These are phyloP conservation scores for Ogataea paradorogensis DNA, from an alignment of 805 yeast species.

Conservation along the genomic window DNA sequence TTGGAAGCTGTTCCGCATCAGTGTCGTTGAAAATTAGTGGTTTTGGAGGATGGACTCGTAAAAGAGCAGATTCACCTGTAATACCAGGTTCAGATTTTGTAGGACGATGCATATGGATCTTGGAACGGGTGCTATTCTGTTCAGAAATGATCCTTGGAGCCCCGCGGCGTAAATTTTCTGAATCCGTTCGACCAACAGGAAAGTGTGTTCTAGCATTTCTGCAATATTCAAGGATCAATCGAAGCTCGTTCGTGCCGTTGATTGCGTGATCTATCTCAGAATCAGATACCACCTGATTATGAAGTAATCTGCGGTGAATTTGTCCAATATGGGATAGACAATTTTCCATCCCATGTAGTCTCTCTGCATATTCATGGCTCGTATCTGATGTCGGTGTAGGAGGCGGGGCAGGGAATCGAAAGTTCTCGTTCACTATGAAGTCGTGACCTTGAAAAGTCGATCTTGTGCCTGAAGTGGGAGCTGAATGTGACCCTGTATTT, in stretches of 20 bases:
- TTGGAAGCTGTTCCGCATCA: constrained; percentile 9
- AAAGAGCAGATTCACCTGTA: constrained; percentile 28
- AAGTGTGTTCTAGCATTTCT: background rate
- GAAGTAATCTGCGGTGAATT: background rate
- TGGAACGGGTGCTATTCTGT: background rate
- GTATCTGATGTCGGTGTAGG: background rate
- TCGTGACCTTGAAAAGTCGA: background rate
- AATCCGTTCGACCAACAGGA: background rate
- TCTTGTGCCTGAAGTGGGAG: background rate
- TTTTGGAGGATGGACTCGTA: constrained; percentile 32
- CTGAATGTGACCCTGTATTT: background rate
- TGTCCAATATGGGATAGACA: background rate
- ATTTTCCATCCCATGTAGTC: constrained; percentile 2
- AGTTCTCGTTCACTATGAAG: constrained; percentile 2
- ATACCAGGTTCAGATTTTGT: constrained; percentile 20
- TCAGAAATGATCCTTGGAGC: too few species aligned
- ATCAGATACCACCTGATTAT: background rate
- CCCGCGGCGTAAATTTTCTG: background rate
- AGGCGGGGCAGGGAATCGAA: constrained; percentile 4
- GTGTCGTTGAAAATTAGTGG: constrained; percentile 21
- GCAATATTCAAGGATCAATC: background rate
- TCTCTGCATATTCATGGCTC: background rate
- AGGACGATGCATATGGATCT: constrained; percentile 9
- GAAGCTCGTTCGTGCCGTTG: constrained; percentile 1
- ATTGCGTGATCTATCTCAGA: constrained; percentile 1